Evolutionary conservation across 768 basidiomycete genomes (phyloP), one percentile per base, ranked within the genome.

Genomic region (Pseudohyphozyma bogoriensis): DNA sequence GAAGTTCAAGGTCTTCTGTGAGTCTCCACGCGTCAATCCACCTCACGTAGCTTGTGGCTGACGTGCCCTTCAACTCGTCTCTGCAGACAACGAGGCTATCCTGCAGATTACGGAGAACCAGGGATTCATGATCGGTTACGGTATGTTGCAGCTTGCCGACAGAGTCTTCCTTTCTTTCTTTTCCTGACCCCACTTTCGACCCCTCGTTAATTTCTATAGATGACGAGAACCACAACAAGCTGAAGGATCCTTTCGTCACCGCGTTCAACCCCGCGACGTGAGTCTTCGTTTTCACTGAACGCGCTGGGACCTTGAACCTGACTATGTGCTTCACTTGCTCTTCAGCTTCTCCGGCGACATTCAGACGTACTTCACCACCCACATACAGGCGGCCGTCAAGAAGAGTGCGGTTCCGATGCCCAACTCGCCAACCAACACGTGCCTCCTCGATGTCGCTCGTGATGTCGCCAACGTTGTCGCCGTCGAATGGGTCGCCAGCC

Each of bases 401-500:
- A 42, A 10, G 40, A 7, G 6, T n/a, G 6, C 10, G 10, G 7
- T 42, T 15, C 16, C 40, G 16, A 18, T 6, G 40, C n/a, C 9
- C 18, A 5, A 9, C 40, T 70, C 72, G 16, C 74, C 72, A 9
- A 62, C 71, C 16, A 50, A 55, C 18, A 57, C 62, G 22, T 73
- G 64, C 33, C 76, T 72, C 51, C 70, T 86, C 24, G 84, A 87
- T 68, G 77, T 87, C 39, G 79, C 86, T 10, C 75, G 75, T 44
- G 83, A 87, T 64, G 84, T 87, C 24, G 79, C 85, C 67, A 8
- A 32, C 5, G n/a, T 40, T 32, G 61, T 84, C 42, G 81, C 85
- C 0, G 71, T 84, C 33, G 10, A 2, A 29, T 60, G 54, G 39
- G 31, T 39, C 31, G 53, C 59, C 32, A 11, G 28, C 10, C 22